phyloP scores from a whole-genome alignment of 2,329 filamentous ascomycete genomes.

The Rhexocercosporidium sp. region DNA sequence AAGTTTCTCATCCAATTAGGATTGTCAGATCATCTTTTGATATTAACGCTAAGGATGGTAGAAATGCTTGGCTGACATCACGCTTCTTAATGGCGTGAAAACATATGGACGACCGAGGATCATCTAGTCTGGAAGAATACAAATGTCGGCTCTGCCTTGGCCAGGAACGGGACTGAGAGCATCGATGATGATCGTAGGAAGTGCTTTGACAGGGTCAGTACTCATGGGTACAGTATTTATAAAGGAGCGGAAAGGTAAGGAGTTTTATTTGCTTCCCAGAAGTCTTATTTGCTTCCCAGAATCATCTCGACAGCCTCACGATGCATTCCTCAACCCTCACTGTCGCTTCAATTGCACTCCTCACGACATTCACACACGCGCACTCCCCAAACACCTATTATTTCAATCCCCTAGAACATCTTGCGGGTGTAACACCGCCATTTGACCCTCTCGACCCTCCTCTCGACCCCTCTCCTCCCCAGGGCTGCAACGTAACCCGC shows the following conservation, averaged over 20 bases:
- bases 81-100: neutral
- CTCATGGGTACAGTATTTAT: neutral
- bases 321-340: conserved; percentile 16
- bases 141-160: conserved; percentile 2
- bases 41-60: neutral
- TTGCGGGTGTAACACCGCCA: conserved; percentile 55
- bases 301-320: neutral
- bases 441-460: conserved; percentile 53
- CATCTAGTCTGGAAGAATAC: conserved; percentile 3
- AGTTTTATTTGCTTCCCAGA: neutral
- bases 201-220: neutral
- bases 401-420: conserved; percentile 54
- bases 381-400: conserved; percentile 41
- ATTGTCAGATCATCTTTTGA: neutral
- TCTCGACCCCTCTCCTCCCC: conserved; percentile 52
- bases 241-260: neutral
- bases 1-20: neutral
- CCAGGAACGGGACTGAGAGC: neutral
- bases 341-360: conserved; percentile 23
- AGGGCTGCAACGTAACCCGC: conserved; percentile 55
- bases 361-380: conserved; percentile 6
- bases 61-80: conserved; percentile 9
- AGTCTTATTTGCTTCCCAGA: neutral
- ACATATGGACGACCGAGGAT: neutral
- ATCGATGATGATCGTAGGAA: neutral